A percentile compares a stretch with the other conserved stretches of the same genome.
These are phyloP conservation scores for Trichoderma atrobrunneum DNA, from an alignment of 2,329 filamentous ascomycete species.

Conservation along the genomic window DNA sequence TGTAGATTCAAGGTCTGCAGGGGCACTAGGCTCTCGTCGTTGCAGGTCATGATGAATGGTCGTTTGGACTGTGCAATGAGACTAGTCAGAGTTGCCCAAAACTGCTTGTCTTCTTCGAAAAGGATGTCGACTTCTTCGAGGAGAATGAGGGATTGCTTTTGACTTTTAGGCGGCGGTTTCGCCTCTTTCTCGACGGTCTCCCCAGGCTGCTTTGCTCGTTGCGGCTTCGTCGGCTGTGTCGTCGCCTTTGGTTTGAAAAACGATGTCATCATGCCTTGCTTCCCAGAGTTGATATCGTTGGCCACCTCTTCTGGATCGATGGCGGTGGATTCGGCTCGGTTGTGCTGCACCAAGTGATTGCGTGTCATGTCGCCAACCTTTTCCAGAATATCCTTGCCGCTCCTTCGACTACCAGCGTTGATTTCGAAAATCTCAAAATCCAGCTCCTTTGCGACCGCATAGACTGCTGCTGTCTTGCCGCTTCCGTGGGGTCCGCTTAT, in stretches of 20 bases:
- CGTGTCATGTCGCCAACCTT: conserved; percentile 94
- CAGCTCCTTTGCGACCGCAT: conserved; percentile 87
- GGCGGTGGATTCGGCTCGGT: conserved; percentile 35
- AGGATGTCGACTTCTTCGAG: conserved; percentile 92
- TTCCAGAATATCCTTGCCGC: conserved; percentile 85
- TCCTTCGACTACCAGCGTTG: conserved; percentile 77
- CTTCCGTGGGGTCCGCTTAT: conserved; percentile 86
- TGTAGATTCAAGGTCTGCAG: conserved; percentile 72
- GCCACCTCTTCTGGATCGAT: conserved; percentile 30
- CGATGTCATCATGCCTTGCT: conserved; percentile 74
- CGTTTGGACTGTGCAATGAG: conserved; percentile 83
- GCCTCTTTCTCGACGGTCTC: conserved; percentile 25
- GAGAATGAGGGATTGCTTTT: conserved; percentile 92
- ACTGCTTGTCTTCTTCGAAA: conserved; percentile 93
- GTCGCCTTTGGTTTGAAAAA: conserved; percentile 67
- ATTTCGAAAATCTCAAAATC: conserved; percentile 95
- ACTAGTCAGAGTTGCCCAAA: conserved; percentile 78
- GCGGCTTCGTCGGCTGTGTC: conserved; percentile 26
- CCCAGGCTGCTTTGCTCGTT: conserved; percentile 25
- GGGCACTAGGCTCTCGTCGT: conserved; percentile 80
- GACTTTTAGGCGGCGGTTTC: conserved; percentile 46
- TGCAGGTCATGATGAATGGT: conserved; percentile 94
- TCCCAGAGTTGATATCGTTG: conserved; percentile 61
- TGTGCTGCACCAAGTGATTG: conserved; percentile 77
- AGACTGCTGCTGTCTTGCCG: conserved; percentile 90